These are phyloP conservation scores for Euphorbia pulcherrima DNA, from an alignment of 345 rosid genomes.

Conservation along the genomic window DNA sequence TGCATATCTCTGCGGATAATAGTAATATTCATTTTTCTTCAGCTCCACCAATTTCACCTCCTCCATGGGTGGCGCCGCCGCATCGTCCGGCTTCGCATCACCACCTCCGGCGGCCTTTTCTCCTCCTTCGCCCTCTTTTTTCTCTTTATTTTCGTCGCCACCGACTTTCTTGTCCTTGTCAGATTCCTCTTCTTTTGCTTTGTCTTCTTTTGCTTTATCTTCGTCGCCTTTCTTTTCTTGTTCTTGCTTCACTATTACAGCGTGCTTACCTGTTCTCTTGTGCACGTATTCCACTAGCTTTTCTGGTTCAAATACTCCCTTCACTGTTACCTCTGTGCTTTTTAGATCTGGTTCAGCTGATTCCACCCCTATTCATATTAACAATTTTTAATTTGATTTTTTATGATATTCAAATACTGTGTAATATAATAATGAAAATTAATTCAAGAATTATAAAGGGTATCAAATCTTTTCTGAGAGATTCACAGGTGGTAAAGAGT, in stretches of 20 bases:
- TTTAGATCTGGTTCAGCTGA: slow-evolving; percentile 88
- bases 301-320: slow-evolving; percentile 69
- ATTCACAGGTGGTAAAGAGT: slow-evolving; percentile 13
- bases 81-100: not conserved
- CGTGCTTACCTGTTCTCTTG: slow-evolving; percentile 82
- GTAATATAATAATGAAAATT: slow-evolving; percentile 8
- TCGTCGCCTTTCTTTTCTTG: slow-evolving; percentile 46
- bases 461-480: slow-evolving; percentile 8
- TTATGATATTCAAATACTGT: too few relatives aligned
- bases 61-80: slow-evolving; percentile 23
- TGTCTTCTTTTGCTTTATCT: slow-evolving; percentile 36
- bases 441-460: too few relatives aligned
- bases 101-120: slow-evolving; percentile 29
- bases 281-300: slow-evolving; percentile 63
- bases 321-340: slow-evolving; percentile 77
- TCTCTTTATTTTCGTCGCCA: slow-evolving; percentile 13
- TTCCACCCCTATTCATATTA: slow-evolving; percentile 96
- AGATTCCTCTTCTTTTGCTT: slow-evolving; percentile 29
- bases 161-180: slow-evolving; percentile 22
- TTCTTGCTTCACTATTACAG: slow-evolving; percentile 55
- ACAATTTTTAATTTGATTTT: too few relatives aligned
- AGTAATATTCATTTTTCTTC: slow-evolving; percentile 53
- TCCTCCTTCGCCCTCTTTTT: slow-evolving; percentile 28
- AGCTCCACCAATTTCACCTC: slow-evolving; percentile 48
- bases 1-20: slow-evolving; percentile 44